Conservation (phyloP, 257 asterid species). For the Solanum ossicruentum region DNA sequence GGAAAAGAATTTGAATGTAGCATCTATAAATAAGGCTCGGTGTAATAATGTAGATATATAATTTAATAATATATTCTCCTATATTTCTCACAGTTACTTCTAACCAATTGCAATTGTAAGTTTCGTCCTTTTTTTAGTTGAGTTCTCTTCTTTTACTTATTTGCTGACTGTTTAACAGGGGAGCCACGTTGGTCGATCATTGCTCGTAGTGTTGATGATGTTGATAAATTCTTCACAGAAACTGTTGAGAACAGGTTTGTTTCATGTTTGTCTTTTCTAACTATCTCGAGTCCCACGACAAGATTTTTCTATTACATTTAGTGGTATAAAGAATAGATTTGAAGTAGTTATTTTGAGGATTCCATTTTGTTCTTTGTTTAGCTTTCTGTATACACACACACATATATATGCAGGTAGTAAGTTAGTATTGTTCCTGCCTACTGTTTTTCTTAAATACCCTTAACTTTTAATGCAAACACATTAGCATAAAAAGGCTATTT, state of each 20-base stretch:
- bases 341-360: neutral
- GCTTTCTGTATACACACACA: neutral
- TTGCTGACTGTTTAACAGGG: slow-evolving; percentile 22
- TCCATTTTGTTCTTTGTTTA: neutral
- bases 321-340: neutral
- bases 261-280: neutral
- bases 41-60: neutral
- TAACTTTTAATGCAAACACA: neutral
- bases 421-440: neutral
- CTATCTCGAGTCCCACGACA: neutral
- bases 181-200: slow-evolving; percentile 75
- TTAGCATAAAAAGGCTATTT: neutral
- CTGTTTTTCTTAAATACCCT: neutral
- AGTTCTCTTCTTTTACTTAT: neutral
- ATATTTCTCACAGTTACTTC: neutral
- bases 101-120: neutral
- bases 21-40: neutral
- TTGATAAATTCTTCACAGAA: slow-evolving; percentile 74
- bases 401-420: neutral
- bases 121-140: neutral
- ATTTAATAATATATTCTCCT: neutral
- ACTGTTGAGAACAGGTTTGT: slow-evolving; percentile 70
- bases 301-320: neutral
- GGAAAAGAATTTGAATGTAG: neutral
- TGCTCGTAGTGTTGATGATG: slow-evolving; percentile 55